Evolutionary conservation across 768 basidiomycete species (phyloP).

Genomic region (Trametes maxima): DNA sequence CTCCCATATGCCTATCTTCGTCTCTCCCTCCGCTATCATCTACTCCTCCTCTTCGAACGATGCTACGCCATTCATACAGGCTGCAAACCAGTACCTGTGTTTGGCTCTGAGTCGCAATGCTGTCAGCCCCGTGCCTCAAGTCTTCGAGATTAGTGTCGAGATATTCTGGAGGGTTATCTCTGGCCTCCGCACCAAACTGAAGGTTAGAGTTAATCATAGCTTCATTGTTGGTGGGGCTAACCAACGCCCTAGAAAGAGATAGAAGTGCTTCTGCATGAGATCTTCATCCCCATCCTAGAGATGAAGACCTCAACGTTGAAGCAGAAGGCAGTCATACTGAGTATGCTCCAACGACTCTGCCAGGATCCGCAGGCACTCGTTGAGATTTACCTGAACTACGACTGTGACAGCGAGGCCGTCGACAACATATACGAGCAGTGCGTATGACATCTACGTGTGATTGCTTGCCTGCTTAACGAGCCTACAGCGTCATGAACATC

Average conservation of each 20-base stretch:
- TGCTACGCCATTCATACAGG: conserved; percentile 87
- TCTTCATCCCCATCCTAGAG: conserved; percentile 97
- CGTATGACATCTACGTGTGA: conserved; percentile 32
- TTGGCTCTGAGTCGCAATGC: conserved; percentile 92
- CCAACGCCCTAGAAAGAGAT: conserved; percentile 84
- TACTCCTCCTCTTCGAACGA: conserved; percentile 89
- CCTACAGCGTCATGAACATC: conserved; percentile 83
- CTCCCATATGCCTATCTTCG: conserved; percentile 88
- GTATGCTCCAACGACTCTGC: conserved; percentile 84
- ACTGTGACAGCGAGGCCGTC: conserved; percentile 91
- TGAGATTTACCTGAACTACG: conserved; percentile 98
- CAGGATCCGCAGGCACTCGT: conserved; percentile 98
- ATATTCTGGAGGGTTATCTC: conserved; percentile 97
- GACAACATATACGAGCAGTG: conserved; percentile 98
- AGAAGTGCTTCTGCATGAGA: conserved; percentile 96
- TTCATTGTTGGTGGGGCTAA: background rate
- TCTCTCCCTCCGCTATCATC: conserved; percentile 86
- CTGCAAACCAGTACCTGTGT: conserved; percentile 95
- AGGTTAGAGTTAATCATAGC: conserved; percentile 52
- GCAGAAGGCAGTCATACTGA: conserved; percentile 91
- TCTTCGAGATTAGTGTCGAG: conserved; percentile 97
- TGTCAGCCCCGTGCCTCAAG: conserved; percentile 91
- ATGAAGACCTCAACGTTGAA: conserved; percentile 96
- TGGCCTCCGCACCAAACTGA: conserved; percentile 93
- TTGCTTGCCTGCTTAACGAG: background rate